Base-by-base conservation (phyloP, 768 basidiomycete species). In the Brasilioporus rufonigricans region DNA sequence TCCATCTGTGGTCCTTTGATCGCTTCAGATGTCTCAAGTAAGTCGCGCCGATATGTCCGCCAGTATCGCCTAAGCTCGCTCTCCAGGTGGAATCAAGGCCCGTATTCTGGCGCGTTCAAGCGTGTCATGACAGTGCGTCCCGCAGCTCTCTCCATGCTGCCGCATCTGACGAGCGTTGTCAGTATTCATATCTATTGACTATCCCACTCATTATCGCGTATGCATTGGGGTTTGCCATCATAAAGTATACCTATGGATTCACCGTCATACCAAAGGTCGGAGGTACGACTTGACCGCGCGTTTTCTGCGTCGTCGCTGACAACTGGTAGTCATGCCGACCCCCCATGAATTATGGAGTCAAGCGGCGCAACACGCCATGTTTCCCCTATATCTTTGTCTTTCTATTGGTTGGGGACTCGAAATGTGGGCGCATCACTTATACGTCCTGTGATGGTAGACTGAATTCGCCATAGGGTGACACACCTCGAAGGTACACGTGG, bases 1-100 rank as follows among this genome's bases (percentile, higher is more conserved):
- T 80, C 65, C 89, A 91, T 63, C 70, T 91, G 48, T 91, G 87
- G 85, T 84, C 85, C 6, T 92, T 87, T 64, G 90, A 92, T 66
- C 77, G 80, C 53, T 92, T 92, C 75, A 80, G 77, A 61, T 91
- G 88, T 66, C 66, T 91, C 50, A 83, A 64, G 87, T 87, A 55
- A 59, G 80, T 64, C 9, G 9, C 23, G 0, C 16, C 12, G 14
- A 5, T 3, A 6, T 1, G 39, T 40, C 12, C 12, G 36, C 12
- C 1, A 27, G 8, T 26, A 16, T n/a, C 10, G 11, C 18, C 24
- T 49, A 2, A 58, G 8, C 27, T 10, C 10, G 23, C 10, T 32
- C 24, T 35, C 54, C 16, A 89, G 88, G 66, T 90, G 87, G 87
- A 81, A 85, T 62, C 80, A 78, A 27, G 86, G 84, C 1, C 77